These are phyloP conservation scores for Phylloporus sp. DNA, from an alignment of 768 basidiomycete species.

Conservation along the genomic window DNA sequence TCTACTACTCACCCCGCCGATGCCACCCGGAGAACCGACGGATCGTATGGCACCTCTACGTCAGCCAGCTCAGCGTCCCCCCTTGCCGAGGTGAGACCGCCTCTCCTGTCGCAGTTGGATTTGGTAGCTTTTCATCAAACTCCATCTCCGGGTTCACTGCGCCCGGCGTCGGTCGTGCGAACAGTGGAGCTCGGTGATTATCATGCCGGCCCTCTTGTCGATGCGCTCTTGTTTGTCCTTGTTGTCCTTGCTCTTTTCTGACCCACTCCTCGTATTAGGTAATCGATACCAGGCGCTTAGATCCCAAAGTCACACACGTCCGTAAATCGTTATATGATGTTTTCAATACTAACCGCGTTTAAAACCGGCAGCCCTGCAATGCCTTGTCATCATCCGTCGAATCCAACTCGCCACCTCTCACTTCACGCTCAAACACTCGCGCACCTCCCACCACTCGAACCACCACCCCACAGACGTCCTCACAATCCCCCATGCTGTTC, in stretches of 20 bases:
- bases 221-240: no score
- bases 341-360: slow-evolving; percentile 18
- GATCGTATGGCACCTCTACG: slow-evolving; percentile 19
- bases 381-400: slow-evolving; percentile 2
- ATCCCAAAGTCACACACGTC: slow-evolving; percentile 16
- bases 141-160: slow-evolving; percentile 12
- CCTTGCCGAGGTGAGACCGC: slow-evolving; percentile 19
- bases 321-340: slow-evolving; percentile 16
- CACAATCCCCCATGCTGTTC: slow-evolving; percentile 13
- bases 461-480: slow-evolving; percentile 9
- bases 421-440: slow-evolving; percentile 13
- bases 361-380: slow-evolving; percentile 14
- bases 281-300: slow-evolving; percentile 26
- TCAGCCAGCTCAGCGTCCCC: slow-evolving; percentile 23
- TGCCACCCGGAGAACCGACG: slow-evolving; percentile 23
- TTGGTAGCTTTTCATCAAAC: slow-evolving; percentile 12
- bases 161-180: slow-evolving; percentile 13
- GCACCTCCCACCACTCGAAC: slow-evolving; percentile 3
- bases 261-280: slow-evolving; percentile 22
- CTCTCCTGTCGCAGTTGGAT: slow-evolving; percentile 6
- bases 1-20: slow-evolving; percentile 23
- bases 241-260: slow-evolving; percentile 9
- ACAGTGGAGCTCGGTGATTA: slow-evolving; percentile 20
- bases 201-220: slow-evolving; percentile 13
- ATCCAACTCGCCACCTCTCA: neutral